These are phyloP conservation scores for Colletotrichum filicis DNA, from an alignment of 2,329 filamentous ascomycete species.

Conservation along the genomic window DNA sequence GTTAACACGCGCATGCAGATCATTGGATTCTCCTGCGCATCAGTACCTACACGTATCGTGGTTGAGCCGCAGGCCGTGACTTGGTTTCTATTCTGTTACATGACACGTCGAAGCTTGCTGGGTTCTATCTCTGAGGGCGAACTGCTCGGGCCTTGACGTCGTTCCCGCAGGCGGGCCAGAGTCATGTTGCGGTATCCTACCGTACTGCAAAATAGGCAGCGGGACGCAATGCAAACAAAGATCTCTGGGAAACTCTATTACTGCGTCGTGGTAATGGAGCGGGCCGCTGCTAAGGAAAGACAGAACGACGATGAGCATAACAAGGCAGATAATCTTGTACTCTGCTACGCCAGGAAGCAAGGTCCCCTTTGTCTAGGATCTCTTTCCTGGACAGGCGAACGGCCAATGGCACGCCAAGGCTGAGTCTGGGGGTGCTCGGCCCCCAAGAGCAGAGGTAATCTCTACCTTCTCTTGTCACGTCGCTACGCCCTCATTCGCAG, in stretches of 20 bases:
- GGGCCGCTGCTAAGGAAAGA: slow-evolving; percentile 11
- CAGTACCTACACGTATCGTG: not conserved
- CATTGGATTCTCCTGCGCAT: not conserved
- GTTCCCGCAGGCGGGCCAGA: slow-evolving; percentile 7
- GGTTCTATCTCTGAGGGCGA: not conserved
- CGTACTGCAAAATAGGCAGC: not conserved
- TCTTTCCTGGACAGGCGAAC: not conserved
- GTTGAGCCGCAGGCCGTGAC: not conserved
- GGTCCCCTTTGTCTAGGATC: slow-evolving; percentile 7
- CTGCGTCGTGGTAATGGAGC: not conserved
- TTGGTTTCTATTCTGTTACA: not conserved
- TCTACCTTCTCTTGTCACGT: not conserved
- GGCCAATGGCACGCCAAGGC: slow-evolving; percentile 4
- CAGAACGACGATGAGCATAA: not conserved
- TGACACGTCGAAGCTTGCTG: slow-evolving; percentile 10
- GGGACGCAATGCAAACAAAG: slow-evolving; percentile 14
- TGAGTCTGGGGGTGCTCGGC: slow-evolving; percentile 19
- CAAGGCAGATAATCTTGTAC: not conserved
- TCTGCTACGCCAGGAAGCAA: slow-evolving; percentile 5
- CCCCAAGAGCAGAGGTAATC: slow-evolving; percentile 1
- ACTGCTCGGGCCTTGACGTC: slow-evolving; percentile 14
- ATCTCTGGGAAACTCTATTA: slow-evolving; percentile 28
- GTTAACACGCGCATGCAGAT: not conserved
- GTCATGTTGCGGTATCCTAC: not conserved
- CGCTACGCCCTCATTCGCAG: not conserved